Percentiles rank a stretch among this genome's conserved stretches.
Evolutionary conservation across 176 grass and related monocot species (phyloP).

Genomic region (Metroxylon sagu): DNA sequence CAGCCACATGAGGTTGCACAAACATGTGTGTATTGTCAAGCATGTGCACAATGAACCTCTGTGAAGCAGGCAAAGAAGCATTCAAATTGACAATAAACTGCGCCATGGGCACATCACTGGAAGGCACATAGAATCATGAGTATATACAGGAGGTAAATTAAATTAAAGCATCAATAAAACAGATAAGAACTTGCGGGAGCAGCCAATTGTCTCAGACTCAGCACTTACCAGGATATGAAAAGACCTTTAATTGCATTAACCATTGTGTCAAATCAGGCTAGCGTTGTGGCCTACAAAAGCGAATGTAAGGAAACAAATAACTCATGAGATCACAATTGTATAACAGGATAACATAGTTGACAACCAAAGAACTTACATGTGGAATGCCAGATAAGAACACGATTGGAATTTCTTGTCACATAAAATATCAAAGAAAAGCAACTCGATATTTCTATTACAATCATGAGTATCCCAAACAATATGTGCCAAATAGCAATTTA

Average conservation of each 20-base stretch:
- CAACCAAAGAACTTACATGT: no score
- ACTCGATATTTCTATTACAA: no score
- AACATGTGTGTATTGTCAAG: constrained; percentile 84
- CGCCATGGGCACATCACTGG: constrained; percentile 75
- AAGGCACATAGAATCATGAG: not conserved
- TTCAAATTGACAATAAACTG: constrained; percentile 88
- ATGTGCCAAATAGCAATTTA: no score
- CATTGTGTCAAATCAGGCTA: constrained; percentile 19
- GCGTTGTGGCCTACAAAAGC: no score
- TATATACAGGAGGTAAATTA: not conserved
- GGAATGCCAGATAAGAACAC: no score
- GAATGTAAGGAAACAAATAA: no score
- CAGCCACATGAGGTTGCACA: constrained; percentile 65
- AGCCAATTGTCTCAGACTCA: not conserved
- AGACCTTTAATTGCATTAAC: constrained; percentile 89
- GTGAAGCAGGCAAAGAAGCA: constrained; percentile 52
- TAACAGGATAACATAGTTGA: no score
- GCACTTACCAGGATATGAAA: constrained; percentile 80
- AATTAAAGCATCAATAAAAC: not conserved
- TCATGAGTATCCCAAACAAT: no score
- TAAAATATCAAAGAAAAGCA: no score
- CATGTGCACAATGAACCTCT: constrained; percentile 79
- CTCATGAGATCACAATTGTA: no score
- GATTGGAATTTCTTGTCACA: no score
- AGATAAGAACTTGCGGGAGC: not conserved